These are phyloP conservation scores for Flueggea neowawraea DNA, from an alignment of 441 rosid species.

Conservation along the genomic window DNA sequence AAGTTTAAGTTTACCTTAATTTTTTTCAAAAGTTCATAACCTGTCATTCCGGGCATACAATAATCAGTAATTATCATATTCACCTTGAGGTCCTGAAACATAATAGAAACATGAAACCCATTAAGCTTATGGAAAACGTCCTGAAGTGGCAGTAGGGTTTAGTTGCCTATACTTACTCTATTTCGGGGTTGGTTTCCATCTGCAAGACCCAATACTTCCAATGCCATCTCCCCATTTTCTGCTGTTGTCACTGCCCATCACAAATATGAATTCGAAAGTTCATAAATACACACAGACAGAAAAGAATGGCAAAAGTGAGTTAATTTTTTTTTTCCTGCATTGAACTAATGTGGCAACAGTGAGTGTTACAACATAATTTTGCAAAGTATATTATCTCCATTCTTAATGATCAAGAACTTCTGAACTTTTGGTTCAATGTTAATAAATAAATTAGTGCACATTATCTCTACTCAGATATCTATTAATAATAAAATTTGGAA, in stretches of 20 bases:
- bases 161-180: neutral
- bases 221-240: slow-evolving; percentile 65
- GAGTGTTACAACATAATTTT: too few species aligned
- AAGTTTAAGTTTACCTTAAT: slow-evolving; percentile 17
- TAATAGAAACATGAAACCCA: slow-evolving; percentile 13
- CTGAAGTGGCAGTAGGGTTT: neutral
- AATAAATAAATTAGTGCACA: too few species aligned
- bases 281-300: too few species aligned
- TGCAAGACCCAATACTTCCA: slow-evolving; percentile 51
- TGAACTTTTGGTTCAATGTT: too few species aligned
- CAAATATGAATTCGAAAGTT: too few species aligned
- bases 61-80: slow-evolving; percentile 70
- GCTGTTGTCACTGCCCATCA: slow-evolving; percentile 43
- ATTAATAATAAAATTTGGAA: too few species aligned
- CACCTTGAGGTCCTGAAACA: slow-evolving; percentile 35
- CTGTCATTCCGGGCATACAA: slow-evolving; percentile 81
- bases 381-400: too few species aligned
- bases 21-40: slow-evolving; percentile 62
- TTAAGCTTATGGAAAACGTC: slow-evolving; percentile 6
- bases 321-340: too few species aligned
- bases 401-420: too few species aligned
- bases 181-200: slow-evolving; percentile 7
- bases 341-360: too few species aligned
- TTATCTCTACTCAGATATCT: too few species aligned
- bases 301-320: too few species aligned